Conservation (phyloP, 495 filamentous ascomycete species). For the Elasticomyces elasticus region DNA sequence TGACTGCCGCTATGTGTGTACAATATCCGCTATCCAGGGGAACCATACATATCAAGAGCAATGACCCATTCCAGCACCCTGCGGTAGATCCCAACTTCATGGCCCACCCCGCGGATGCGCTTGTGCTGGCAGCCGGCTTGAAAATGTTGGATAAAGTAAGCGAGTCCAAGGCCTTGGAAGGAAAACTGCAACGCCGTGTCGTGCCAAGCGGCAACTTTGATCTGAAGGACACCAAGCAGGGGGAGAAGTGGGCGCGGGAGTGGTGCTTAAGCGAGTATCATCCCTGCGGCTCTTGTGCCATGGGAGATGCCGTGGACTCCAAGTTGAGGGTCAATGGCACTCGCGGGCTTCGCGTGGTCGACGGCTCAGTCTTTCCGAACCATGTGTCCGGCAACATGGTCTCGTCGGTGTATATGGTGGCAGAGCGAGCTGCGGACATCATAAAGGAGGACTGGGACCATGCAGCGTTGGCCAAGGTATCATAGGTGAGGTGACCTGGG, state of each 20-base stretch:
- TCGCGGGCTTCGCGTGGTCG: constrained; percentile 15
- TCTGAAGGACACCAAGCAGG: constrained; percentile 10
- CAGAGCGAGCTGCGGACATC: constrained; percentile 20
- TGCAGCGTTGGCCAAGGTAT: constrained; percentile 7
- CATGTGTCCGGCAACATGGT: constrained; percentile 17
- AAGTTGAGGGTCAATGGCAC: constrained; percentile 17
- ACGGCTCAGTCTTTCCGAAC: constrained; percentile 21
- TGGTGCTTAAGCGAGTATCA: constrained; percentile 13
- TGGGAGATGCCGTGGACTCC: constrained; percentile 17
- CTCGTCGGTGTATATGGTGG: constrained; percentile 16
- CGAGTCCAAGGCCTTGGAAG: constrained; percentile 1
- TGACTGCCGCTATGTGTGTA: constrained; percentile 7
- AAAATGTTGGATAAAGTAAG: constrained; percentile 4
- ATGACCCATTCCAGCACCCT: constrained; percentile 10
- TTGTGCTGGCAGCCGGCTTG: constrained; percentile 13
- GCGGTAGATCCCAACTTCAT: constrained; percentile 12
- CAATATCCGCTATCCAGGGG: constrained; percentile 17
- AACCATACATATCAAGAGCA: constrained; percentile 18
- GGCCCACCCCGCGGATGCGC: constrained; percentile 14
- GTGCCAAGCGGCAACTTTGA: constrained; percentile 5
- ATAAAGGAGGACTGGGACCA: constrained; percentile 16
- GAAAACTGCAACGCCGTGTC: constrained; percentile 8
- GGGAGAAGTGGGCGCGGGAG: constrained; percentile 7
- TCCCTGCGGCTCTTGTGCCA: constrained; percentile 4
- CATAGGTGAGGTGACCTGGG: too few species aligned